Base-by-base conservation (phyloP, 129 eudicot species). In the Logfia minima region DNA sequence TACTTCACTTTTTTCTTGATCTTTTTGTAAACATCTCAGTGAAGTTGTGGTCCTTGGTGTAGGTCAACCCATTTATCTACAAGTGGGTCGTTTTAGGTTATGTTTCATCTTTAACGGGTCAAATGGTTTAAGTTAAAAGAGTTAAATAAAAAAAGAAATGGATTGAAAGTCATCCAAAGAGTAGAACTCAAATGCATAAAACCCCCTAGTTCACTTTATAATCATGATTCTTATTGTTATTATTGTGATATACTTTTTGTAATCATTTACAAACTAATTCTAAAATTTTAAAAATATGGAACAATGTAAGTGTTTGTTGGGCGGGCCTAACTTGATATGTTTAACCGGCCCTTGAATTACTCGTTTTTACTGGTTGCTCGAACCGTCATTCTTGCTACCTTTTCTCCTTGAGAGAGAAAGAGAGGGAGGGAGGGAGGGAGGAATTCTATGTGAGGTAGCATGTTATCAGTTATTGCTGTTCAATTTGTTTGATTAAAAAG, bases 401-500 rank as follows among this genome's bases (percentile, higher is more conserved):
- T 19, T 53, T 53, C 23, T 53, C 60, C 21, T 53, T 39, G 48
- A 39, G 48, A n/a, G n/a, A n/a, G n/a, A n/a, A n/a, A 39, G 45
- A 8, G 45, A 35, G 41, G 1, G 35, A 6, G 9, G 9, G 41
- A 14, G 58, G n/a, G 6, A 52, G n/a, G 16, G 6, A 52, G n/a
- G 16, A 63, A 63, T 6, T 63, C 28, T 24, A 28, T 6, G n/a
- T 5, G 35, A 63, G 39, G 68, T 66, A 76, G 29, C 53, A 66
- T 58, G 28, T 80, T 32, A 68, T 67, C 24, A 59, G 13, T 71
- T 48, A 51, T 18, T 71, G 41, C 8, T 51, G 19, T 65, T 77
- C 51, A 8, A 48, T 80, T 21, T 65, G 72, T 65, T 79, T 78
- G 61, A 72, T 29, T 66, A 23, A 45, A 66, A 8, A 70, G 6